Evolutionary conservation across 2,329 filamentous ascomycete species (phyloP), one percentile per base, ranked within the genome.

Genomic region (Bertia moriformis): DNA sequence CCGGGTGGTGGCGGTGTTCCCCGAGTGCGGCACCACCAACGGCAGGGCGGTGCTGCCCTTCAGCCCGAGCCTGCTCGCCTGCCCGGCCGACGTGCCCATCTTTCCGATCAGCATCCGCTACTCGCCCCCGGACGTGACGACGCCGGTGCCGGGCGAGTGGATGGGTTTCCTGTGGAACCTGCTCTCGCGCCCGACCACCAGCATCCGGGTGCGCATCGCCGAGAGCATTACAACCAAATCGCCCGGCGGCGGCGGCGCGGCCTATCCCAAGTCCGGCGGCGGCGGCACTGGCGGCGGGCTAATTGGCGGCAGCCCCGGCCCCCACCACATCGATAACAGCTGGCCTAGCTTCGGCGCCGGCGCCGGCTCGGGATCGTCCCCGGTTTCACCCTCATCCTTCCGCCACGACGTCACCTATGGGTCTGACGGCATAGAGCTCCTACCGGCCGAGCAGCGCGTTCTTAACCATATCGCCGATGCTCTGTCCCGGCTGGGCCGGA

Each of bases 11-110:
- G 86, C 80, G 44, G 76, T 94, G 1, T 95, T 96, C 56, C 89
- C 91, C 12, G 91, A 98, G 61, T 89, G 83, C 59, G 91, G 83
- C 3, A 93, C 91, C 1, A 94, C 86, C 35, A 98, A 98, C 53
- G 89, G 89, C 44, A 80, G 84, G 48, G 91, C 82, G 3, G 88
- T 96, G 44, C 61, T 98, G 12, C 83, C 86, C 2, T 74, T 94
- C 40, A 85, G 82, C 43, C 85, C 83, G 0, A 80, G 78, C 38
- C 67, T 98, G 1, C 64, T 91, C 2, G 71, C 76, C 14, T 73
- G 74, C 0, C 74, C 79, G 0, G 56, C 73, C 4, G 66, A 71
- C 40, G 78, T 78, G 5, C 82, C 79, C 52, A 85, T 98, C 47
- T 96, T 93, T 61, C 88, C 91, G 1, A 71, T 98, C 43, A 93